phyloP scores from a whole-genome alignment of 1,139 yeast species.

The Meyerozyma elateridarum region DNA sequence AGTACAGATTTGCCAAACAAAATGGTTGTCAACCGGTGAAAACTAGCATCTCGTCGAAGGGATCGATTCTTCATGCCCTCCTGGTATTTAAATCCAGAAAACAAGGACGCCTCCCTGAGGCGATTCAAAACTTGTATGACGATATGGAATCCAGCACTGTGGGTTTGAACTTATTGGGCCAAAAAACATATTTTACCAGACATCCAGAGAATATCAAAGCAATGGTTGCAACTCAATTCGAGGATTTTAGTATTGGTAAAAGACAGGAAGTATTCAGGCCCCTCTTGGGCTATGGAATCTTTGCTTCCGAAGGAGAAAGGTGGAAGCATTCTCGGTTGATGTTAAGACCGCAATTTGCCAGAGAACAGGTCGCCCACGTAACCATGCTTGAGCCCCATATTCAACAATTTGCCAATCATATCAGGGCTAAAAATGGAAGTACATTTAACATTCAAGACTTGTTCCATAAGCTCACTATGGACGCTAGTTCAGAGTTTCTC shows the following conservation, averaged over 20 bases:
- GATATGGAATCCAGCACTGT: slow-evolving; percentile 8
- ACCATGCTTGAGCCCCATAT: slow-evolving; percentile 21
- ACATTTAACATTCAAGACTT: slow-evolving; percentile 34
- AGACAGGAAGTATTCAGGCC: slow-evolving; percentile 20
- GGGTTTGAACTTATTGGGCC: slow-evolving; percentile 16
- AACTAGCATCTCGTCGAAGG: too few relatives aligned
- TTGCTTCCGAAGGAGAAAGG: slow-evolving; percentile 23
- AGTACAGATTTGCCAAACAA: too few relatives aligned
- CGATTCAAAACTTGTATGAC: neutral
- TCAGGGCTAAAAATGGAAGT: slow-evolving; percentile 17
- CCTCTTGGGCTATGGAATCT: slow-evolving; percentile 24
- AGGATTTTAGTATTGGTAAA: slow-evolving; percentile 21
- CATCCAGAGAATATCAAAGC: slow-evolving; percentile 26
- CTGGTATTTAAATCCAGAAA: neutral
- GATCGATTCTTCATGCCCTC: too few relatives aligned
- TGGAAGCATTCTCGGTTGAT: slow-evolving; percentile 25
- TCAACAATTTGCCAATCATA: slow-evolving; percentile 15
- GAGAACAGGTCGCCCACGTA: slow-evolving; percentile 25
- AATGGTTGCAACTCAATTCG: slow-evolving; percentile 23
- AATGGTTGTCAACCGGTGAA: too few relatives aligned
- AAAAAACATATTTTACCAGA: slow-evolving; percentile 16
- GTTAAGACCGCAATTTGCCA: slow-evolving; percentile 27
- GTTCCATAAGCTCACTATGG: slow-evolving; percentile 36
- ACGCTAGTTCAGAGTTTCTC: slow-evolving; percentile 38
- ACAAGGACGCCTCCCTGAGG: neutral